These are phyloP conservation scores for Neurospora pannonica DNA, from an alignment of 495 filamentous ascomycete genomes.

Conservation along the genomic window DNA sequence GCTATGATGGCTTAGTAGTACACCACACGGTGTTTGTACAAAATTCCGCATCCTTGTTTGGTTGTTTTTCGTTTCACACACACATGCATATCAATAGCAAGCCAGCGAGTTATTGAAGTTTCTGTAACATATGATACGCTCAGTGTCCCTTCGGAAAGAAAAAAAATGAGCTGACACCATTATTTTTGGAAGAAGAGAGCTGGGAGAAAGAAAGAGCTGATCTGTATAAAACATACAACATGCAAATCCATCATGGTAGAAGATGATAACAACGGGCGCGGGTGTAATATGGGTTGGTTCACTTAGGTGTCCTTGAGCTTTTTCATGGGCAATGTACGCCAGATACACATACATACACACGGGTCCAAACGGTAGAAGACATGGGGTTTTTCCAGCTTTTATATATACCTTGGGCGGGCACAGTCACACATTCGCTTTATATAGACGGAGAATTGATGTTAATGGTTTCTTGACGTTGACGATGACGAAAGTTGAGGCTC, in stretches of 20 bases:
- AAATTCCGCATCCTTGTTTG: not conserved
- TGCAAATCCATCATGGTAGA: not conserved
- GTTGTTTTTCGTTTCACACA: not conserved
- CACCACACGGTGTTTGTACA: not conserved
- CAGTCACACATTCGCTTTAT: not conserved
- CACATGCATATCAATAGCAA: not conserved
- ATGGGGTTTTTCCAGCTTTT: not conserved
- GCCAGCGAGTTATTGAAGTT: not conserved
- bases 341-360: not conserved
- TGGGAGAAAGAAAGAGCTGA: not conserved
- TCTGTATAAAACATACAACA: not conserved
- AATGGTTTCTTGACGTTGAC: not conserved
- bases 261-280: not conserved
- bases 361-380: not conserved
- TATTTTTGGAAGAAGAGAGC: not conserved
- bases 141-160: not conserved
- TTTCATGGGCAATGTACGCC: not conserved
- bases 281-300: not conserved
- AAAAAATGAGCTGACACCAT: not conserved
- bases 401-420: not conserved
- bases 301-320: not conserved
- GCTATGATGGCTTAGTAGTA: constrained; percentile 10
- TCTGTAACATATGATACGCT: not conserved
- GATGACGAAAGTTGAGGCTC: not conserved
- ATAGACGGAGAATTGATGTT: not conserved